phyloP scores from a whole-genome alignment of 495 filamentous ascomycete genomes.

The Neurospora terricola region DNA sequence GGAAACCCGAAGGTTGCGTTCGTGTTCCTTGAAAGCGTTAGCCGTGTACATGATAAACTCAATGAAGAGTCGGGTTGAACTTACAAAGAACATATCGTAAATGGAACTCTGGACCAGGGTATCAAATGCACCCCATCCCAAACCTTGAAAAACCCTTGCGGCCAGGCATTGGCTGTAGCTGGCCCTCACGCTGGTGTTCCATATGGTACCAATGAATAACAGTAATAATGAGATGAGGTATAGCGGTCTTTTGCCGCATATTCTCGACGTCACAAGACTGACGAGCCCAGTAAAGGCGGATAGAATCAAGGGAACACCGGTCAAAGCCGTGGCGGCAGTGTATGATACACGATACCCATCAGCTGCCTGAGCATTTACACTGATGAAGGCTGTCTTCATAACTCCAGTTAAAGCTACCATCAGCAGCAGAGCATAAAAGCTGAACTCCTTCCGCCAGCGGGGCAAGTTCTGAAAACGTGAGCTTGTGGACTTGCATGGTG shows the following conservation, averaged over 20 bases:
- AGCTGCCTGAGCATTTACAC: constrained; percentile 33
- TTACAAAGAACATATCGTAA: constrained; percentile 43
- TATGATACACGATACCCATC: constrained; percentile 32
- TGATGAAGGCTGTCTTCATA: constrained; percentile 41
- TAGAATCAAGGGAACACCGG: constrained; percentile 38
- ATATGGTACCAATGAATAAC: constrained; percentile 35
- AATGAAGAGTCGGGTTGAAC: constrained; percentile 3
- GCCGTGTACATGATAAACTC: constrained; percentile 2
- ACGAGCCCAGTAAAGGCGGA: constrained; percentile 33
- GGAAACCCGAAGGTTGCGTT: constrained; percentile 28
- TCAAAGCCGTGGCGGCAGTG: constrained; percentile 33
- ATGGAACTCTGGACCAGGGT: constrained; percentile 35
- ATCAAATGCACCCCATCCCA: constrained; percentile 46
- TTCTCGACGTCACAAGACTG: constrained; percentile 27
- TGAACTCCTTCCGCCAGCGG: constrained; percentile 37
- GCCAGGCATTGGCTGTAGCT: constrained; percentile 37
- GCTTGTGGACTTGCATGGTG: background rate
- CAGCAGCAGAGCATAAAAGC: constrained; percentile 31
- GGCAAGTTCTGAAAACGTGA: constrained; percentile 36
- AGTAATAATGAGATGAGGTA: constrained; percentile 31
- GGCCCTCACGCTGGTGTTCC: constrained; percentile 35
- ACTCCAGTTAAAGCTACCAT: constrained; percentile 31
- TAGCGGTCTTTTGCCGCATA: constrained; percentile 39
- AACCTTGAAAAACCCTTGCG: constrained; percentile 37
- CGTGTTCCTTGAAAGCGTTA: constrained; percentile 33